Evolutionary conservation across 2,329 filamentous ascomycete genomes (phyloP).

Genomic region (Diaporthe helianthi): DNA sequence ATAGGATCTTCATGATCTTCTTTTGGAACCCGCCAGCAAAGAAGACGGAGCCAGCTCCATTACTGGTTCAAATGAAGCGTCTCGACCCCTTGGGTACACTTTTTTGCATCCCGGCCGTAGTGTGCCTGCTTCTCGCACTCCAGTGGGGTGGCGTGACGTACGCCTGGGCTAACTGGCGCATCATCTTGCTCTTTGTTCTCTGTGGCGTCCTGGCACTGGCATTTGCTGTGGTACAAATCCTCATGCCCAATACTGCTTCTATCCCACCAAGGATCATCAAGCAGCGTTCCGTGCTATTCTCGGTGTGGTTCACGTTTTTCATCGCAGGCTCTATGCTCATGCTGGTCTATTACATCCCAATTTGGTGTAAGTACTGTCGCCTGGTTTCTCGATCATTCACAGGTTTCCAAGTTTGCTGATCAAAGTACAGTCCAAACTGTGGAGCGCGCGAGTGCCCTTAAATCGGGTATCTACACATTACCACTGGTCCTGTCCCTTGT

Average conservation of each 20-base stretch:
- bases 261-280: slow-evolving; percentile 62
- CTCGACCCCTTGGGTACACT: slow-evolving; percentile 66
- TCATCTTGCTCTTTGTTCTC: slow-evolving; percentile 60
- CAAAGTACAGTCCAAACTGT: slow-evolving; percentile 58
- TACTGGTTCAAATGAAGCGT: slow-evolving; percentile 54
- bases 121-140: slow-evolving; percentile 67
- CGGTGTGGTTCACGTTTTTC: slow-evolving; percentile 55
- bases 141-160: slow-evolving; percentile 67
- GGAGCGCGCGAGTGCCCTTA: slow-evolving; percentile 57
- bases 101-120: slow-evolving; percentile 65
- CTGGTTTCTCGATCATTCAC: background rate
- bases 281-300: slow-evolving; percentile 61
- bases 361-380: slow-evolving; percentile 57
- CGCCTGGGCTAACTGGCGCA: slow-evolving; percentile 58
- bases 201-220: slow-evolving; percentile 54
- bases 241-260: slow-evolving; percentile 62
- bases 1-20: slow-evolving; percentile 51
- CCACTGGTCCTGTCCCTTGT: slow-evolving; percentile 64
- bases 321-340: slow-evolving; percentile 60
- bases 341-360: slow-evolving; percentile 59
- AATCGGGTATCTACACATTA: slow-evolving; percentile 64
- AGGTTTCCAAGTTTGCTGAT: background rate
- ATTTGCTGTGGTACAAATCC: slow-evolving; percentile 60
- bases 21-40: slow-evolving; percentile 53
- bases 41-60: slow-evolving; percentile 40